phyloP scores from a whole-genome alignment of 352 stramenopile species.

The Globisporangium parvum region DNA sequence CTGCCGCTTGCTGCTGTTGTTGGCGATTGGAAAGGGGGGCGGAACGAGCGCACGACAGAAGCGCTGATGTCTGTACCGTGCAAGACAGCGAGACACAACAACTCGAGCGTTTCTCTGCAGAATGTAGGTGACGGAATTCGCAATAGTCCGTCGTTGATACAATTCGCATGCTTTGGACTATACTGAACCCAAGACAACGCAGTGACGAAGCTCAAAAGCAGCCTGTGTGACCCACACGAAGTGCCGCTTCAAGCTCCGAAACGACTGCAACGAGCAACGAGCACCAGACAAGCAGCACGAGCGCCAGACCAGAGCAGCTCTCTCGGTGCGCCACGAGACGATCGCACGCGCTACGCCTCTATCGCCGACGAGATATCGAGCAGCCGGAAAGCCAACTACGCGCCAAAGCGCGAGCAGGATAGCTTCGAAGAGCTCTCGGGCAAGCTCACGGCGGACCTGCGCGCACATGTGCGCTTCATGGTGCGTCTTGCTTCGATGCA shows the following conservation, averaged over 20 bases:
- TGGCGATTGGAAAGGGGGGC: neutral
- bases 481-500: slow-evolving; percentile 12
- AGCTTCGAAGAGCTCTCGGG: slow-evolving; percentile 78
- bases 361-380: slow-evolving; percentile 23
- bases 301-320: neutral
- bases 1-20: slow-evolving; percentile 1
- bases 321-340: neutral
- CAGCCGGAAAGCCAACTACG: slow-evolving; percentile 58
- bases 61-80: neutral
- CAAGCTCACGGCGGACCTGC: slow-evolving; percentile 84
- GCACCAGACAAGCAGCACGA: too few relatives aligned
- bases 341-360: too few relatives aligned
- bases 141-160: neutral
- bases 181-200: too few relatives aligned
- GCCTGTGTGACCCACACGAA: too few relatives aligned
- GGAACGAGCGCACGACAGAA: neutral
- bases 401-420: slow-evolving; percentile 50
- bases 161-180: neutral
- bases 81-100: slow-evolving; percentile 7
- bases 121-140: neutral
- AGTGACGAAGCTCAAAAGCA: neutral
- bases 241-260: too few relatives aligned
- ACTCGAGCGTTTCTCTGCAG: neutral
- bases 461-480: slow-evolving; percentile 85
- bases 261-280: too few relatives aligned